These are phyloP conservation scores for Penicillium angulare DNA, from an alignment of 495 filamentous ascomycete species.

Conservation along the genomic window DNA sequence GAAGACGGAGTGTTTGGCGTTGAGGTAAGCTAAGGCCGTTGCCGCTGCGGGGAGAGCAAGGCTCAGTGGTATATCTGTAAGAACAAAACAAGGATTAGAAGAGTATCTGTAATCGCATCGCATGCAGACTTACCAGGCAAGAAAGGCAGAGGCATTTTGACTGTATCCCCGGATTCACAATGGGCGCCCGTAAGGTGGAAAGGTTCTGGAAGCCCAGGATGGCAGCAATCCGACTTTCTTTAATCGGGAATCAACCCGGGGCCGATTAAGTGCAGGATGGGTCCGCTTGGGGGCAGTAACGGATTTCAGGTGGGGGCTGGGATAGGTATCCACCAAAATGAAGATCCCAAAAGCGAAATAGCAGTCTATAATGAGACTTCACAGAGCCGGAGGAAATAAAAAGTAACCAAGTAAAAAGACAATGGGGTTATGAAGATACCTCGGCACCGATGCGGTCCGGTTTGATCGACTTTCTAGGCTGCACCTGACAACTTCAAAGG, in stretches of 20 bases:
- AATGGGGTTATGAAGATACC: slow-evolving; percentile 3
- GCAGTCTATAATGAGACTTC: too few species aligned
- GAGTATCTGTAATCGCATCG: neutral
- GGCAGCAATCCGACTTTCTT: too few species aligned
- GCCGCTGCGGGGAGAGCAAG: slow-evolving; percentile 64
- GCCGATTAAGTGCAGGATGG: too few species aligned
- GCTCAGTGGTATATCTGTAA: slow-evolving; percentile 41
- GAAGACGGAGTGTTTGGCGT: slow-evolving; percentile 65
- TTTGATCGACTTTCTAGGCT: neutral
- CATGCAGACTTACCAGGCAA: slow-evolving; percentile 10
- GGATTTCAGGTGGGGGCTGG: neutral
- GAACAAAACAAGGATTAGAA: neutral
- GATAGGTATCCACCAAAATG: too few species aligned
- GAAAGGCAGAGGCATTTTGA: neutral
- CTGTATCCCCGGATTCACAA: neutral
- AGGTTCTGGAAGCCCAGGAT: too few species aligned
- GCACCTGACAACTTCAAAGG: too few species aligned
- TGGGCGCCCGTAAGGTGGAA: neutral
- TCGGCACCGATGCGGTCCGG: slow-evolving; percentile 8
- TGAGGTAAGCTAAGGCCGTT: slow-evolving; percentile 74
- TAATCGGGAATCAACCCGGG: too few species aligned
- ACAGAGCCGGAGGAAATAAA: too few species aligned
- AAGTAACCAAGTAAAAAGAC: too few species aligned
- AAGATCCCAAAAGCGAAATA: too few species aligned
- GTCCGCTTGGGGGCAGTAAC: neutral